A percentile compares a stretch with the other conserved stretches of the same genome.
Conservation (phyloP, 2,329 filamentous ascomycete genomes). For the Xylaria sp. region DNA sequence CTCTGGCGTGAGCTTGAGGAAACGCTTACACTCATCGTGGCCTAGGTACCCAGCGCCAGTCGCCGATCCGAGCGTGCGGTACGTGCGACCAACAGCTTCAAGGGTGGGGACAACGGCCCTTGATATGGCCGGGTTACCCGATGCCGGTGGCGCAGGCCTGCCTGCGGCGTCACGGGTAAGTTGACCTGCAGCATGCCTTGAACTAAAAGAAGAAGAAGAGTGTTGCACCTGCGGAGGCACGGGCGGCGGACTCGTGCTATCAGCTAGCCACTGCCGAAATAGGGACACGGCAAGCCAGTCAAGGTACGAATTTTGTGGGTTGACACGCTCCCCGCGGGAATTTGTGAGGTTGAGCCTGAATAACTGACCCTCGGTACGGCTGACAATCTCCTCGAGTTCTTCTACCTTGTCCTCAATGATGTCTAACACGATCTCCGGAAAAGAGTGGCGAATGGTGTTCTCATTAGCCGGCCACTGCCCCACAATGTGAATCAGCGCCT, state of each 20-base stretch:
- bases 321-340: slow-evolving; percentile 82
- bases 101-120: slow-evolving; percentile 59
- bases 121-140: slow-evolving; percentile 45
- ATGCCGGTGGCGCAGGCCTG: slow-evolving; percentile 17
- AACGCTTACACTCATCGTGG: slow-evolving; percentile 90
- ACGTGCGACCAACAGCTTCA: slow-evolving; percentile 76
- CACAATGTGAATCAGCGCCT: slow-evolving; percentile 92
- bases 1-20: slow-evolving; percentile 84
- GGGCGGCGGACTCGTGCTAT: slow-evolving; percentile 82
- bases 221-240: slow-evolving; percentile 51
- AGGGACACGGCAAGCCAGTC: slow-evolving; percentile 90
- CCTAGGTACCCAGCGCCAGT: slow-evolving; percentile 73
- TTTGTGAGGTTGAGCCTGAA: slow-evolving; percentile 85
- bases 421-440: slow-evolving; percentile 83
- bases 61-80: slow-evolving; percentile 77
- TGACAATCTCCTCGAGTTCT: slow-evolving; percentile 85
- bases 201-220: slow-evolving; percentile 35
- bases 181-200: slow-evolving; percentile 28
- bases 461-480: slow-evolving; percentile 91
- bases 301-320: slow-evolving; percentile 80
- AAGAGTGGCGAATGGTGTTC: slow-evolving; percentile 76
- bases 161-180: slow-evolving; percentile 36
- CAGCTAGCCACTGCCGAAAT: slow-evolving; percentile 93
- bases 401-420: slow-evolving; percentile 96
- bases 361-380: slow-evolving; percentile 81